Evolutionary conservation across 352 stramenopile species (phyloP).

Genomic region (Pelagophyceae sp.): DNA sequence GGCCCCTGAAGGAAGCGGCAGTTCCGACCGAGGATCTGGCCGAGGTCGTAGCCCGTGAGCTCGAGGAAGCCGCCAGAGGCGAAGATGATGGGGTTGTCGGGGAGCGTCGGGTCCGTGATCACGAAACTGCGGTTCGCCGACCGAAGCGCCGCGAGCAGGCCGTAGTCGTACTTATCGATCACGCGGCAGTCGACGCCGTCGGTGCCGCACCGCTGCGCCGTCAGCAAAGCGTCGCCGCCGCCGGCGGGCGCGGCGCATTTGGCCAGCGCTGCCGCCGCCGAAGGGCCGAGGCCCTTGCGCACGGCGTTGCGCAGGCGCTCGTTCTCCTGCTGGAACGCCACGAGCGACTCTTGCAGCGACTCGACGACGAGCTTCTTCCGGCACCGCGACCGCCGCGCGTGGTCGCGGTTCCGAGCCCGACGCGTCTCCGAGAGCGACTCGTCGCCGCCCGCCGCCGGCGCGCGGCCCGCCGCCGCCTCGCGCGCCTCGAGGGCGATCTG

Average conservation of each 20-base stretch:
- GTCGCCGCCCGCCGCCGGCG: not conserved
- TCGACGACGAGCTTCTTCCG: slow-evolving; percentile 77
- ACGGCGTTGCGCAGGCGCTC: slow-evolving; percentile 49
- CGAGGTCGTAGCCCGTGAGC: slow-evolving; percentile 51
- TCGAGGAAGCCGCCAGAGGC: slow-evolving; percentile 49
- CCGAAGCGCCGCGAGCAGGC: slow-evolving; percentile 47
- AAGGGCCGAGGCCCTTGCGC: slow-evolving; percentile 31
- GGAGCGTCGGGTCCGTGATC: slow-evolving; percentile 56
- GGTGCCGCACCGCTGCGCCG: slow-evolving; percentile 26
- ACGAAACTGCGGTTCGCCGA: slow-evolving; percentile 52
- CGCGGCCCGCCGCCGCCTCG: not conserved
- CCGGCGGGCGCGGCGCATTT: slow-evolving; percentile 32
- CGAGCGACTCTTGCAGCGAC: slow-evolving; percentile 56
- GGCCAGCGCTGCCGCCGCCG: slow-evolving; percentile 38
- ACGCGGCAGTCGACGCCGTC: slow-evolving; percentile 41
- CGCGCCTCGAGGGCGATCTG: not conserved
- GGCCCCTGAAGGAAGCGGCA: slow-evolving; percentile 60
- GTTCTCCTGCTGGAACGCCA: slow-evolving; percentile 57
- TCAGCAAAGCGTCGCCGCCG: slow-evolving; percentile 29
- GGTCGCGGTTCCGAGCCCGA: slow-evolving; percentile 62
- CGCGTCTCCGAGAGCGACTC: slow-evolving; percentile 25
- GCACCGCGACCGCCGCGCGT: slow-evolving; percentile 60
- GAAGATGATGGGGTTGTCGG: slow-evolving; percentile 62
- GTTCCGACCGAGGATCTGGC: slow-evolving; percentile 55
- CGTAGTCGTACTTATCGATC: slow-evolving; percentile 61